Conservation (phyloP, 345 rosid genomes). For the Citrus trifoliata region DNA sequence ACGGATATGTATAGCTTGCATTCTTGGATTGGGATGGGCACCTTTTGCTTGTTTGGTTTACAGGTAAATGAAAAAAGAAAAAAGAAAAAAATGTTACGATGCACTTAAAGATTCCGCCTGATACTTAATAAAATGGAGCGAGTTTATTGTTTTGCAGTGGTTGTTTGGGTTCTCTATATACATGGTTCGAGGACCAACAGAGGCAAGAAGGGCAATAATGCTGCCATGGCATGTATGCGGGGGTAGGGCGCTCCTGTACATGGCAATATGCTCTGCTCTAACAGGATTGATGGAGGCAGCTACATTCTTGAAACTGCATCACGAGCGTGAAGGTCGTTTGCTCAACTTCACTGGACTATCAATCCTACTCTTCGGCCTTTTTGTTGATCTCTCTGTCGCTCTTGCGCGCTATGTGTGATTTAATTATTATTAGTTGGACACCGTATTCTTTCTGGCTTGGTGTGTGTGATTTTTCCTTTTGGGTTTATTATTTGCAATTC, state of each 20-base stretch:
- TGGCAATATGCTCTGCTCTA: conserved; percentile 76
- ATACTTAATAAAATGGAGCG: neutral
- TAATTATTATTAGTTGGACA: too few relatives aligned
- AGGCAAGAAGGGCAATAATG: conserved; percentile 19
- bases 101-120: neutral
- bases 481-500: neutral
- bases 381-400: conserved; percentile 70
- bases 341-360: conserved; percentile 66
- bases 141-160: conserved; percentile 48
- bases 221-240: conserved; percentile 72
- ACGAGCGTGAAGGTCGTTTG: conserved; percentile 47
- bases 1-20: conserved; percentile 65
- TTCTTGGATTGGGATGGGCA: conserved; percentile 77
- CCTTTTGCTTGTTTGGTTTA: conserved; percentile 55
- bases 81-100: neutral
- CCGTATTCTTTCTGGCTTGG: neutral
- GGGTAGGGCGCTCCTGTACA: conserved; percentile 66
- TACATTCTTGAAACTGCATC: conserved; percentile 19
- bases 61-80: conserved; percentile 39
- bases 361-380: conserved; percentile 71
- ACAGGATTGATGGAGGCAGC: conserved; percentile 72
- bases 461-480: neutral
- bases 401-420: conserved; percentile 62
- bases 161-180: conserved; percentile 49
- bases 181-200: conserved; percentile 28